A percentile compares a stretch with the other conserved stretches of the same genome.
phyloP scores from a whole-genome alignment of 2,329 filamentous ascomycete genomes.

The Lachnellula subtilissima region DNA sequence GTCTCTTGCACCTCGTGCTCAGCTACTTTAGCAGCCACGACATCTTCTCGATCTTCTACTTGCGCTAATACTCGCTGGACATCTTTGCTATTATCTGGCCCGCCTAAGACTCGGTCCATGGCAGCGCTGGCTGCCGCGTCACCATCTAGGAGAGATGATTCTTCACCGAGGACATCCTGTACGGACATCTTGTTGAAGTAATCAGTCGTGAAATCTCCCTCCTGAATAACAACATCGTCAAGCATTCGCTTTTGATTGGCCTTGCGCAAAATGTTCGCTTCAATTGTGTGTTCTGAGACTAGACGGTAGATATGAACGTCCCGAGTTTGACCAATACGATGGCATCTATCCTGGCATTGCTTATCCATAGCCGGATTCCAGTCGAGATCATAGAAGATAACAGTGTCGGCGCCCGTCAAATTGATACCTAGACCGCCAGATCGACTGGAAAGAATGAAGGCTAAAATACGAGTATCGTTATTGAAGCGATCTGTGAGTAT shows the following conservation, averaged over 20 bases:
- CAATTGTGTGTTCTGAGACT: constrained; percentile 89
- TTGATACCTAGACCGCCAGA: constrained; percentile 96
- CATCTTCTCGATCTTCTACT: constrained; percentile 89
- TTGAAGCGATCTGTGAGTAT: constrained; percentile 97
- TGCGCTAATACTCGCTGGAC: constrained; percentile 75
- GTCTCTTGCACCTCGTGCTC: constrained; percentile 82
- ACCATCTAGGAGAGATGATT: constrained; percentile 48
- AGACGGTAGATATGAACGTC: constrained; percentile 98
- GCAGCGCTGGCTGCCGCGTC: constrained; percentile 73
- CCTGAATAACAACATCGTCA: constrained; percentile 96
- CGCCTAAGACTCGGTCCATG: constrained; percentile 78
- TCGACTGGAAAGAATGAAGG: constrained; percentile 91
- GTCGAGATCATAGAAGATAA: constrained; percentile 98
- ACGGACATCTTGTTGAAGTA: constrained; percentile 78
- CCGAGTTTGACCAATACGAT: constrained; percentile 94
- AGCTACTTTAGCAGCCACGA: constrained; percentile 78
- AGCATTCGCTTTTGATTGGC: constrained; percentile 97
- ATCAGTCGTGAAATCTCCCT: constrained; percentile 96
- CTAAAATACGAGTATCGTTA: constrained; percentile 83
- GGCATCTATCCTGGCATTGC: constrained; percentile 94
- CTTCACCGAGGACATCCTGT: constrained; percentile 61
- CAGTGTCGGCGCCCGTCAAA: constrained; percentile 90
- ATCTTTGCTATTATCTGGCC: constrained; percentile 50
- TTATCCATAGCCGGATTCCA: constrained; percentile 99
- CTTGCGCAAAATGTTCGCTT: constrained; percentile 95